Percentiles rank a stretch among this genome's conserved stretches.
These are phyloP conservation scores for Litchi chinensis DNA, from an alignment of 345 rosid species.

Conservation along the genomic window DNA sequence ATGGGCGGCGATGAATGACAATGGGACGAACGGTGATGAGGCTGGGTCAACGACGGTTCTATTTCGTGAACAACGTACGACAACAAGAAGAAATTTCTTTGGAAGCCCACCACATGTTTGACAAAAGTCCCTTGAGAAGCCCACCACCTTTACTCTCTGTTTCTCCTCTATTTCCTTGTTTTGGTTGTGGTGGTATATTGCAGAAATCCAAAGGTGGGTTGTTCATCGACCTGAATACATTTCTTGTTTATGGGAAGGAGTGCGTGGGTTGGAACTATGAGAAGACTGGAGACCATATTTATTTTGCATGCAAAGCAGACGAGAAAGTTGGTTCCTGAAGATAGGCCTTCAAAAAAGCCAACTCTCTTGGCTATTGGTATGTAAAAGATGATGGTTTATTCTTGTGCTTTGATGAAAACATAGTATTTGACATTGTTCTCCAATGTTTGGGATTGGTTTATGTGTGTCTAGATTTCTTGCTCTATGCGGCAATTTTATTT, in stretches of 20 bases:
- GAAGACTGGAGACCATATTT: constrained; percentile 89
- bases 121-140: no score
- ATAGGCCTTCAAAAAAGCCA: constrained; percentile 88
- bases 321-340: constrained; percentile 71
- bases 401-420: constrained; percentile 3
- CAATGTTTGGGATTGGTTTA: not conserved
- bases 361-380: constrained; percentile 90
- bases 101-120: no score
- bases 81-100: no score
- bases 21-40: no score
- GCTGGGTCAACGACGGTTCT: no score
- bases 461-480: not conserved
- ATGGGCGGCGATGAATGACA: no score
- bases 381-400: not conserved
- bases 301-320: constrained; percentile 83
- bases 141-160: no score
- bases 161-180: not conserved
- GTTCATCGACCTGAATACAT: constrained; percentile 83
- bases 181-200: constrained; percentile 32
- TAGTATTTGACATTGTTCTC: not conserved
- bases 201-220: constrained; percentile 97
- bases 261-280: constrained; percentile 81
- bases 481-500: not conserved
- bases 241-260: constrained; percentile 92
- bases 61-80: no score